A percentile compares a stretch with the other conserved stretches of the same genome.
Evolutionary conservation across 2,329 filamentous ascomycete genomes (phyloP).

Genomic region (Clonostachys rhizophaga): DNA sequence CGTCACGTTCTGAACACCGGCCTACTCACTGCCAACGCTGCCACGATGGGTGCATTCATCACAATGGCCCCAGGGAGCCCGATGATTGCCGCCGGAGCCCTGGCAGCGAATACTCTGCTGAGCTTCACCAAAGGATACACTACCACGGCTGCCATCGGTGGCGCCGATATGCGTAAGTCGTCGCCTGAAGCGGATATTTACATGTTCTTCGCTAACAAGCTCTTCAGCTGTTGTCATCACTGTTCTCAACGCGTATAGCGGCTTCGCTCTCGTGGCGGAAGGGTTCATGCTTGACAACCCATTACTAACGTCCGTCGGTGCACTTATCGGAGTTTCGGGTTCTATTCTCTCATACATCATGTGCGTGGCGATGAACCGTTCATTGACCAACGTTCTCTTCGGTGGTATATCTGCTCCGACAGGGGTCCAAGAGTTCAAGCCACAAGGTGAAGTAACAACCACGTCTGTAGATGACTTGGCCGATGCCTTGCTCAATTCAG

Average conservation of each 20-base stretch:
- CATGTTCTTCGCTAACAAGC: not conserved
- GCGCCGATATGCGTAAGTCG: slow-evolving; percentile 76
- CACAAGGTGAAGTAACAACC: slow-evolving; percentile 74
- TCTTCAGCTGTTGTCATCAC: slow-evolving; percentile 75
- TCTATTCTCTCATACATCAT: slow-evolving; percentile 85
- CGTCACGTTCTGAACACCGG: slow-evolving; percentile 71
- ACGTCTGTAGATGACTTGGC: slow-evolving; percentile 78
- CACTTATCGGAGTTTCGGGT: slow-evolving; percentile 82
- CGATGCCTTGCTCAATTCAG: slow-evolving; percentile 68
- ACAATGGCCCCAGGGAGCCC: slow-evolving; percentile 78
- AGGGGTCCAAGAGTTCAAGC: slow-evolving; percentile 56
- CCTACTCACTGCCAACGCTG: slow-evolving; percentile 70
- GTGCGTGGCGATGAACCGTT: slow-evolving; percentile 90
- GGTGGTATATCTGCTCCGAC: slow-evolving; percentile 57
- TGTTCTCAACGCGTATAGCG: slow-evolving; percentile 85
- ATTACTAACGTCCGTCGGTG: slow-evolving; percentile 78
- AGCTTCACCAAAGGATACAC: slow-evolving; percentile 86
- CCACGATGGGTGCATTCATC: slow-evolving; percentile 80
- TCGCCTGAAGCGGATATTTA: not conserved
- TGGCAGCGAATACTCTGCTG: slow-evolving; percentile 70
- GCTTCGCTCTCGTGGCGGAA: slow-evolving; percentile 85
- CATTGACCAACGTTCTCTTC: slow-evolving; percentile 84
- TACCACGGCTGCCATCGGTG: slow-evolving; percentile 82
- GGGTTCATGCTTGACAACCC: slow-evolving; percentile 90
- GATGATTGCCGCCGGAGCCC: slow-evolving; percentile 70